phyloP scores from a whole-genome alignment of 2,329 filamentous ascomycete genomes.

The Aureobasidium subglaciale region DNA sequence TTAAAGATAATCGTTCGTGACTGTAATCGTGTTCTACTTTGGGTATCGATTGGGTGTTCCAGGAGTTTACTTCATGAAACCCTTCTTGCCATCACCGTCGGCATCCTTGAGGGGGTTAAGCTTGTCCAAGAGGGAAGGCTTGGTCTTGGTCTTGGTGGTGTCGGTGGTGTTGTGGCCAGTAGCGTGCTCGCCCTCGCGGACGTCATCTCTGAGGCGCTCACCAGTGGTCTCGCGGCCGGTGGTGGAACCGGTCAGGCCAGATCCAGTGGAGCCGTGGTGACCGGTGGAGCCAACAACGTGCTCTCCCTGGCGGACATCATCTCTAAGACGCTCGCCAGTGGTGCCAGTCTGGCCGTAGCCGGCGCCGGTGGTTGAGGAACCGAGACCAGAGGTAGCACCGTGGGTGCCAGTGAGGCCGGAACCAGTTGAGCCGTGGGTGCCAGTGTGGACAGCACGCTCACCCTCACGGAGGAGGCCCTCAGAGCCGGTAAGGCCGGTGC shows the following conservation, averaged over 20 bases:
- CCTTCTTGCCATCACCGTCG: constrained; percentile 50
- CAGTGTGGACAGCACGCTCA: background rate
- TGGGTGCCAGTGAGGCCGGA: background rate
- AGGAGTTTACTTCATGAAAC: constrained; percentile 43
- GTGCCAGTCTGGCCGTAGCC: background rate
- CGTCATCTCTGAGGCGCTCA: background rate
- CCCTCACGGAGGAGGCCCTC: background rate
- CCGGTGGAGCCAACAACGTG: background rate
- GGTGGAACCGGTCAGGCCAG: background rate
- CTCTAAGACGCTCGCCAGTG: background rate
- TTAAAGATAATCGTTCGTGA: constrained; percentile 4
- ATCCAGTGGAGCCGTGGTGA: background rate
- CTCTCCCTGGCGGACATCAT: constrained; percentile 4
- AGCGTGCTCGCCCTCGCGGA: constrained; percentile 1
- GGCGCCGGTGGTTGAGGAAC: background rate
- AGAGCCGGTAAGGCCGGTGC: background rate
- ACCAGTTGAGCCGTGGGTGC: background rate
- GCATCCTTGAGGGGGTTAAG: constrained; percentile 49
- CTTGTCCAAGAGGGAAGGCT: constrained; percentile 44
- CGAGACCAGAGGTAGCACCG: background rate
- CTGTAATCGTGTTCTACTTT: background rate
- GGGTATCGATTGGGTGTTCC: background rate
- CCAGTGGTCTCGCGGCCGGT: background rate
- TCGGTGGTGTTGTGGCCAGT: constrained; percentile 4
- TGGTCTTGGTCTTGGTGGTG: constrained; percentile 18